Evolutionary conservation across 2,329 filamentous ascomycete genomes (phyloP).

Genomic region (Paracorniculantispora psalliotae): DNA sequence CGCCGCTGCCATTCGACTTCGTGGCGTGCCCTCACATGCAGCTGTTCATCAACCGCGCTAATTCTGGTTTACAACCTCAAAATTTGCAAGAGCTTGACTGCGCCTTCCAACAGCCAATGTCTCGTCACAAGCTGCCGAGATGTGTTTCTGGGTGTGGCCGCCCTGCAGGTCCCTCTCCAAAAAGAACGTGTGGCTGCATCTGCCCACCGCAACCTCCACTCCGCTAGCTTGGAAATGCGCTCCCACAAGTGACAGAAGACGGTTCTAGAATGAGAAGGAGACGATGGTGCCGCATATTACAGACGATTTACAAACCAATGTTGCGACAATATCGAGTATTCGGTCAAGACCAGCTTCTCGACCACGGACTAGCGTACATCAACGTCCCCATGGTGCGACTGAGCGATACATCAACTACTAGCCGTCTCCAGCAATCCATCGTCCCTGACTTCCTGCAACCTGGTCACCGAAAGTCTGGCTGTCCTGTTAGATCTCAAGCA

Average conservation of each 20-base stretch:
- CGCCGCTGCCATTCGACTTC: not conserved
- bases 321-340: too few species aligned
- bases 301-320: too few species aligned
- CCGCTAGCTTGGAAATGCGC: not conserved
- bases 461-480: not conserved
- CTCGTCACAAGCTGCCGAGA: not conserved
- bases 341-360: too few species aligned
- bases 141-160: not conserved
- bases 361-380: not conserved
- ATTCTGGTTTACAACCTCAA: not conserved
- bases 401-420: not conserved
- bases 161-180: not conserved
- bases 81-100: too few species aligned
- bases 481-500: not conserved
- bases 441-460: not conserved
- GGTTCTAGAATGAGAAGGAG: not conserved
- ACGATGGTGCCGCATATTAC: not conserved
- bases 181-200: not conserved
- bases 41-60: not conserved
- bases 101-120: not conserved
- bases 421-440: not conserved
- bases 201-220: not conserved
- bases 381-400: not conserved
- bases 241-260: not conserved
- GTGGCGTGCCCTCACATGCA: not conserved